These are phyloP conservation scores for Cladosporium sp. DNA, from an alignment of 2,329 filamentous ascomycete species.

Conservation along the genomic window DNA sequence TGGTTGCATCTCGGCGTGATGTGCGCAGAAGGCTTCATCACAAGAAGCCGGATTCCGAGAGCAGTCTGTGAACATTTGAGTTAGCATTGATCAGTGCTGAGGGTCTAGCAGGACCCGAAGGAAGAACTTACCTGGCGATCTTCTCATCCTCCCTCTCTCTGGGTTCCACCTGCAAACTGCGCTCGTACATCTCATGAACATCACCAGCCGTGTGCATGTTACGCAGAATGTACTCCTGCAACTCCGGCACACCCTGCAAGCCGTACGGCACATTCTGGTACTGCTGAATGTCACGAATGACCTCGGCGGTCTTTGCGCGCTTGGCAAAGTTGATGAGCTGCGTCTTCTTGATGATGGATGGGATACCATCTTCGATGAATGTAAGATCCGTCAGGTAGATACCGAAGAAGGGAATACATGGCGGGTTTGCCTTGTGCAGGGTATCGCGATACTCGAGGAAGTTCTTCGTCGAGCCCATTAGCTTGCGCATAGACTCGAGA, in stretches of 20 bases:
- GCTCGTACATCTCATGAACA: slow-evolving; percentile 99
- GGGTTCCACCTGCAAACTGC: slow-evolving; percentile 87
- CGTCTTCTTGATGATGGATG: slow-evolving; percentile 91
- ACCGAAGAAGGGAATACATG: slow-evolving; percentile 98
- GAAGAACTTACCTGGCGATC: slow-evolving; percentile 77
- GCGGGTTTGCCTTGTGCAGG: slow-evolving; percentile 86
- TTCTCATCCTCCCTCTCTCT: slow-evolving; percentile 97
- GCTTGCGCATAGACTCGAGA: slow-evolving; percentile 82
- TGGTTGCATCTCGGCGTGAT: not conserved
- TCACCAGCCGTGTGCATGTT: slow-evolving; percentile 95
- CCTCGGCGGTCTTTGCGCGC: slow-evolving; percentile 93
- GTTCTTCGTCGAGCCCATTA: slow-evolving; percentile 98
- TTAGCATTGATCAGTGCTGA: not conserved
- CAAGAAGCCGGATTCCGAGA: slow-evolving; percentile 53
- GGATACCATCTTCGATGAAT: slow-evolving; percentile 97
- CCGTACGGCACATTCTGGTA: slow-evolving; percentile 98
- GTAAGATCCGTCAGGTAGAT: slow-evolving; percentile 96
- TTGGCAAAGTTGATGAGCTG: slow-evolving; percentile 98
- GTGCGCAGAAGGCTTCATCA: slow-evolving; percentile 27
- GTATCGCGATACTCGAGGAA: slow-evolving; percentile 95
- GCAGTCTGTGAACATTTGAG: slow-evolving; percentile 35
- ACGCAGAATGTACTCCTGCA: slow-evolving; percentile 93
- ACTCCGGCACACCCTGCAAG: slow-evolving; percentile 78
- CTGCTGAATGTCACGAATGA: slow-evolving; percentile 97
- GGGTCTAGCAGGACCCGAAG: not conserved